Percentiles rank a stretch among this genome's conserved stretches.
phyloP scores from a whole-genome alignment of 2,329 filamentous ascomycete species.

The Sordariomycetes sp. region DNA sequence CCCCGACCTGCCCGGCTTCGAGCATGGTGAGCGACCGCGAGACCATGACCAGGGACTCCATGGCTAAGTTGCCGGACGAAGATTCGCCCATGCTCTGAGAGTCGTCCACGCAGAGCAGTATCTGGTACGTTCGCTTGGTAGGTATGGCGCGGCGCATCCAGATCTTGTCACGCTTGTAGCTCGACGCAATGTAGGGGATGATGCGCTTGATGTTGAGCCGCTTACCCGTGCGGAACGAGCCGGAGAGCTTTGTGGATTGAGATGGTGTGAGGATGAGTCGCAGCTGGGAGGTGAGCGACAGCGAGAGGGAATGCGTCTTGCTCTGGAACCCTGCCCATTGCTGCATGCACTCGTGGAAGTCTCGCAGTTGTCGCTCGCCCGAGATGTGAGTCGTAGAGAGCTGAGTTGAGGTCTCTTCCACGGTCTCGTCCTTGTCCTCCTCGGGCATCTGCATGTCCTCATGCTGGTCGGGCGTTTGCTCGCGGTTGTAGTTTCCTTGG shows the following conservation, averaged over 20 bases:
- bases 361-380: conserved; percentile 31
- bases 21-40: conserved; percentile 82
- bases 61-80: conserved; percentile 68
- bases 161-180: conserved; percentile 99
- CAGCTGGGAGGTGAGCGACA: conserved; percentile 87
- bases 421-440: conserved; percentile 32
- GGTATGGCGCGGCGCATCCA: conserved; percentile 95
- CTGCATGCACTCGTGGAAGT: conserved; percentile 50
- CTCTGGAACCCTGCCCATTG: conserved; percentile 82
- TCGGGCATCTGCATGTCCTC: conserved; percentile 33
- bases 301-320: conserved; percentile 75
- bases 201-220: conserved; percentile 99
- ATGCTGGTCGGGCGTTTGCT: conserved; percentile 32
- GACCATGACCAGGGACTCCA: conserved; percentile 90
- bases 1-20: conserved; percentile 86
- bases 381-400: conserved; percentile 67
- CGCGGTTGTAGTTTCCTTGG: conserved; percentile 48
- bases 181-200: conserved; percentile 96
- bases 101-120: conserved; percentile 95
- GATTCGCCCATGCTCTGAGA: conserved; percentile 86
- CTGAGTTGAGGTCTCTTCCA: conserved; percentile 49
- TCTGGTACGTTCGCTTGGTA: conserved; percentile 91
- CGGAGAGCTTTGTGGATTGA: conserved; percentile 89
- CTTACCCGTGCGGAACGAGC: conserved; percentile 94
- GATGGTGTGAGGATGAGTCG: conserved; percentile 92